A percentile compares a stretch with the other conserved stretches of the same genome.
Conservation (phyloP, 2,329 filamentous ascomycete species). For the Alternaria burnsii region DNA sequence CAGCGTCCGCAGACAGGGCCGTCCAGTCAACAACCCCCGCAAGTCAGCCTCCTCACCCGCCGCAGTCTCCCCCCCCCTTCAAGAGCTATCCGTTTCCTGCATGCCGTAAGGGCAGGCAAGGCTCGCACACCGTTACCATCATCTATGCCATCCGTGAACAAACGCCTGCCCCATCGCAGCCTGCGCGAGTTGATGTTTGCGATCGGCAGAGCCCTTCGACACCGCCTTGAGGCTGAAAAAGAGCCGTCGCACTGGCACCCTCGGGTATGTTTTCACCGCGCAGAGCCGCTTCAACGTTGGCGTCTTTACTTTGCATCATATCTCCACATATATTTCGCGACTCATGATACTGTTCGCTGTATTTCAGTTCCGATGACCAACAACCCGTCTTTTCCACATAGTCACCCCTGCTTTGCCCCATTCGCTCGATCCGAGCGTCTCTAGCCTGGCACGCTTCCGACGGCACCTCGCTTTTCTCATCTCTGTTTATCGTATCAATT, state of each 20-base stretch:
- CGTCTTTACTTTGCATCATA: constrained; percentile 27
- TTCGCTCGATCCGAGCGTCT: constrained; percentile 20
- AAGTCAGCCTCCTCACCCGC: constrained; percentile 27
- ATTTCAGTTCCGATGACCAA: constrained; percentile 19
- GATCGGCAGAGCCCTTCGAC: constrained; percentile 46
- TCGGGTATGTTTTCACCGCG: constrained; percentile 49
- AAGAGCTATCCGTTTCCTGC: constrained; percentile 9
- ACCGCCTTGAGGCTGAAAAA: constrained; percentile 50
- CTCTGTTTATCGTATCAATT: constrained; percentile 11
- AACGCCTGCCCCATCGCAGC: constrained; percentile 8
- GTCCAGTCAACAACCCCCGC: constrained; percentile 24
- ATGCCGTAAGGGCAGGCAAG: constrained; percentile 14
- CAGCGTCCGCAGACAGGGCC: constrained; percentile 14
- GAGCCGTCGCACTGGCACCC: constrained; percentile 45
- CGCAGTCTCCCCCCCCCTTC: constrained; percentile 6
- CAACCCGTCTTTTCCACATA: constrained; percentile 21
- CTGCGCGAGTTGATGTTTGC: constrained; percentile 31
- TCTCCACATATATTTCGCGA: constrained; percentile 19
- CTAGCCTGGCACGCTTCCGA: constrained; percentile 25
- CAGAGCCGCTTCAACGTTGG: constrained; percentile 45
- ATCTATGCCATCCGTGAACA: constrained; percentile 22
- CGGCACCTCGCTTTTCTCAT: constrained; percentile 17
- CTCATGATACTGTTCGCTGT: constrained; percentile 14
- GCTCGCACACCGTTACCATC: constrained; percentile 13
- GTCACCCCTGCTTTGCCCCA: constrained; percentile 23